Base-by-base conservation (phyloP, 108 stramenopile genomes). In the Fistulifera pelliculosa region DNA sequence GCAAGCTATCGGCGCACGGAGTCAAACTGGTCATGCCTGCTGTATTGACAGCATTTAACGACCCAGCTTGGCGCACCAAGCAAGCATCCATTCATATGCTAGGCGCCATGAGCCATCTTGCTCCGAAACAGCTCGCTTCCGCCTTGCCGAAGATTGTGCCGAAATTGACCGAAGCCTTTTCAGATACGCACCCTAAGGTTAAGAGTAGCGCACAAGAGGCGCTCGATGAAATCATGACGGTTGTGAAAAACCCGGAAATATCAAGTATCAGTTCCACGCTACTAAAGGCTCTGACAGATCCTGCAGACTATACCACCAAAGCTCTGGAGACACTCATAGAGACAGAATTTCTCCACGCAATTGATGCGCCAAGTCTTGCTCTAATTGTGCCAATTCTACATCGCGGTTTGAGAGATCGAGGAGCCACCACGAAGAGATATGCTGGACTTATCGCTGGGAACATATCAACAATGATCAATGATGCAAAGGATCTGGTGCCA, bases 311-410 rank as follows among this genome's bases (percentile, higher is more conserved):
- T 25, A 94, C 95, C 10, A 22, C 68, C 15, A 52, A 63, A 1
- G 94, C 87, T 17, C 63, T 97, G 24, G 94, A 94, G 60, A 71
- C 75, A 35, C 64, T 98, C 18, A 83, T 94, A 47, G 79, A 71
- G 28, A 92, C 93, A 8, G 87, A 90, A 49, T 99, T 98, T 65
- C 66, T 97, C 54, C 99, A 99, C 66, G 88, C 96, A 35, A 95
- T 99, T 56, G 99, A 99, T 67, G 97, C 96, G 26, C 94, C 99
- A 0, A 96, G 96, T 64, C 76, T 99, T 41, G 97, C 98, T 23
- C 66, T 99, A 15, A 83, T 99, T 55, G 90, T 97, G 41, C 99
- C 99, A 24, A 85, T 99, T 42, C 73, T 99, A 39, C 89, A 90
- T 54, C 89, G 99, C 12, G 99, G 97, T 13, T 66, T 99, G 15